Conservation (phyloP, 2,329 filamentous ascomycete species). For the Ambrosiella cleistominuta region DNA sequence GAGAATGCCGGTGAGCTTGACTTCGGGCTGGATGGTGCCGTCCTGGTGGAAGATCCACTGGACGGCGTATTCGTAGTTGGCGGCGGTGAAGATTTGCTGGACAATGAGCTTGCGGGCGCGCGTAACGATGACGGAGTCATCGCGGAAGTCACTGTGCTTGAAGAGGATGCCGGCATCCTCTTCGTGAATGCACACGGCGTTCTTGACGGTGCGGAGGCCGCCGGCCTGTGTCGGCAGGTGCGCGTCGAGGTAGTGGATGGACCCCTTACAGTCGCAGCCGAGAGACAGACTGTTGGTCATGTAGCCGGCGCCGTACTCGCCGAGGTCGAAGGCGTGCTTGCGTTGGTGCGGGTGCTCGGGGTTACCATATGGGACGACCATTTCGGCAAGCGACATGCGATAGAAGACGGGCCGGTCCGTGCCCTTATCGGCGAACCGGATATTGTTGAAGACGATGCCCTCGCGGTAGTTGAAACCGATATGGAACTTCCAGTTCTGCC, state of each 20-base stretch:
- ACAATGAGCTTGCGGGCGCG: conserved; percentile 72
- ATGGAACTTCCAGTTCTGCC: conserved; percentile 91
- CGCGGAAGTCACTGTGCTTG: conserved; percentile 88
- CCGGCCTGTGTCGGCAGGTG: conserved; percentile 66
- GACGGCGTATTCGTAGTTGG: conserved; percentile 76
- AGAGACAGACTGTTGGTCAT: conserved; percentile 65
- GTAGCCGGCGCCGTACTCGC: conserved; percentile 67
- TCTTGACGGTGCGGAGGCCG: conserved; percentile 66
- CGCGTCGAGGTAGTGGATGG: conserved; percentile 82
- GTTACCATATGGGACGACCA: conserved; percentile 83
- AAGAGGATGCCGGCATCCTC: conserved; percentile 84
- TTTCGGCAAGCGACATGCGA: conserved; percentile 74
- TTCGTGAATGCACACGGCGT: conserved; percentile 89
- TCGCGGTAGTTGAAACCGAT: conserved; percentile 92
- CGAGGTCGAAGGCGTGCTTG: conserved; percentile 67
- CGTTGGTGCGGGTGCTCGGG: conserved; percentile 64
- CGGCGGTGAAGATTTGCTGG: conserved; percentile 84
- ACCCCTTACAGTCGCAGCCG: conserved; percentile 75
- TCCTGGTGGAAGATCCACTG: conserved; percentile 88
- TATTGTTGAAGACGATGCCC: conserved; percentile 77
- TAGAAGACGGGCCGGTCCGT: conserved; percentile 67
- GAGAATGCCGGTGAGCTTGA: conserved; percentile 79
- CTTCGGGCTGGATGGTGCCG: conserved; percentile 78
- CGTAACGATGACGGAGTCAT: conserved; percentile 73
- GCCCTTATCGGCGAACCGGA: conserved; percentile 75